Conservation (phyloP, 169 alveolate genomes). For the Plasmodium inui region DNA sequence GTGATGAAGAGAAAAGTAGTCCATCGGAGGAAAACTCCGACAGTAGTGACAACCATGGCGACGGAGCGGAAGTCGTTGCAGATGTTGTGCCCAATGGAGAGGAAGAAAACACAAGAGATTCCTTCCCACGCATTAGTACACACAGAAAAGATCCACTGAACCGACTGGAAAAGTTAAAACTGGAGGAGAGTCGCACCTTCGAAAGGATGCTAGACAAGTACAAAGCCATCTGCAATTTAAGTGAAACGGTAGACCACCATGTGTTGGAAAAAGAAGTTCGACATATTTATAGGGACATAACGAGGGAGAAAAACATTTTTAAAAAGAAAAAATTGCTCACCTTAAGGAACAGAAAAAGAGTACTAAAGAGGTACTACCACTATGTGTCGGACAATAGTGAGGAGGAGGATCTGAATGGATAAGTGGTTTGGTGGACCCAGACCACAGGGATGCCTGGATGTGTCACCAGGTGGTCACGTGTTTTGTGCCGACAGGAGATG, state of each 20-base stretch:
- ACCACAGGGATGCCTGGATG: neutral
- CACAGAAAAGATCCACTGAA: neutral
- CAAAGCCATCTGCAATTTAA: slow-evolving; percentile 1
- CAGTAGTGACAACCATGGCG: neutral
- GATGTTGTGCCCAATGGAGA: neutral
- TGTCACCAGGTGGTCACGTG: neutral
- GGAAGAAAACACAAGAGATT: neutral
- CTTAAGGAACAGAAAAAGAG: slow-evolving; percentile 24
- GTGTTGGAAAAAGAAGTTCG: slow-evolving; percentile 25
- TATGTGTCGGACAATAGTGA: slow-evolving; percentile 56
- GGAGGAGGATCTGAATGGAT: slow-evolving; percentile 39
- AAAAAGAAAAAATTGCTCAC: slow-evolving; percentile 28
- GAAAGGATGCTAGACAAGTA: slow-evolving; percentile 29
- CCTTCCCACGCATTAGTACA: neutral
- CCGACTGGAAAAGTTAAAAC: slow-evolving; percentile 9
- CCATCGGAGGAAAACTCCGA: neutral
- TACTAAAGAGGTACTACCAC: slow-evolving; percentile 26
- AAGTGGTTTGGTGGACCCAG: neutral
- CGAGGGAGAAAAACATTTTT: slow-evolving; percentile 17
- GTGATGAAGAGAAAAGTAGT: neutral
- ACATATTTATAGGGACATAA: neutral
- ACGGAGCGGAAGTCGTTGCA: neutral
- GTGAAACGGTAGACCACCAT: slow-evolving; percentile 31
- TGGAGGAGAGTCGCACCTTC: slow-evolving; percentile 12
- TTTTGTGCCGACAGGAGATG: neutral